phyloP scores from a whole-genome alignment of 176 grass and related monocot species.

The Paspalum notatum region DNA sequence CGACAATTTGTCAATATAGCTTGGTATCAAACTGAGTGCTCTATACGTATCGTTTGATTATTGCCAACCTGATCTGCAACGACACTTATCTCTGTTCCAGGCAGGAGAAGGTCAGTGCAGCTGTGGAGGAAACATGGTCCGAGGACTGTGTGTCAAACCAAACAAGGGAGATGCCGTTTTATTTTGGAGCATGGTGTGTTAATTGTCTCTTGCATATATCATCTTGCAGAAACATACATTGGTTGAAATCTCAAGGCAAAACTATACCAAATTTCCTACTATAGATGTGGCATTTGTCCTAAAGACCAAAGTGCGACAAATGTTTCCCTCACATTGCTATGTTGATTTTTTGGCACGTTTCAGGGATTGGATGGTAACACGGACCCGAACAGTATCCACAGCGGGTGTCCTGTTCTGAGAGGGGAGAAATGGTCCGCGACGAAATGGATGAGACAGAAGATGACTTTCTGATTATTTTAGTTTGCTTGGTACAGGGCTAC shows the following conservation, averaged over 20 bases:
- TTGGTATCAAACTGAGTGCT: background rate
- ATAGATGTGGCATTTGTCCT: background rate
- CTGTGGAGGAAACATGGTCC: conserved; percentile 74
- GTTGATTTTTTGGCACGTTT: conserved; percentile 8
- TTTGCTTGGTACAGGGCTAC: background rate
- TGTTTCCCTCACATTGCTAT: background rate
- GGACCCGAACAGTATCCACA: conserved; percentile 75
- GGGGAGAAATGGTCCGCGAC: conserved; percentile 98
- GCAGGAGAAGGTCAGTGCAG: conserved; percentile 79
- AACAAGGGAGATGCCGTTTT: conserved; percentile 95
- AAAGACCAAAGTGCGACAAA: background rate
- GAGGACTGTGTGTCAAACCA: conserved; percentile 81
- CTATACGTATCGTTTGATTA: background rate
- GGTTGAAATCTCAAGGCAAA: background rate
- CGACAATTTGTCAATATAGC: background rate
- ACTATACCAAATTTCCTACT: background rate
- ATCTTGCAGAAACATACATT: background rate
- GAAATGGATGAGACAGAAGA: conserved; percentile 95
- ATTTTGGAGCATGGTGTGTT: conserved; percentile 88
- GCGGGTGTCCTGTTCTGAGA: conserved; percentile 81
- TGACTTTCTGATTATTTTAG: conserved; percentile 49
- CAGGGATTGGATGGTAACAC: conserved; percentile 78
- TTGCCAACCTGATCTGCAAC: background rate
- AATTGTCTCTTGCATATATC: background rate
- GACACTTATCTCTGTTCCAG: conserved; percentile 36